A percentile compares a stretch with the other conserved stretches of the same genome.
These are phyloP conservation scores for Fusarium floridanum DNA, from an alignment of 2,329 filamentous ascomycete genomes.

Conservation along the genomic window DNA sequence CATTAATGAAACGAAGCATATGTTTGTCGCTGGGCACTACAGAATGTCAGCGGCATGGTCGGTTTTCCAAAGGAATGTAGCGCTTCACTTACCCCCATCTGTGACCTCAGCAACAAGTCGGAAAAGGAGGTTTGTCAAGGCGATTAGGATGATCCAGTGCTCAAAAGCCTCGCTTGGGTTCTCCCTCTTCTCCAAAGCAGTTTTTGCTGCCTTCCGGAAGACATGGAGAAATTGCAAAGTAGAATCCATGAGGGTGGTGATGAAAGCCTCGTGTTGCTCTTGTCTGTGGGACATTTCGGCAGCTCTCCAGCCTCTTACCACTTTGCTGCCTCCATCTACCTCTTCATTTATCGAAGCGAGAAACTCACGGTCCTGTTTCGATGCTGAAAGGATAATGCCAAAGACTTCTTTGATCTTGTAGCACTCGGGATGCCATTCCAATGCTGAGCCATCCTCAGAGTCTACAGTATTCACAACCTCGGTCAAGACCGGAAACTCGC, in stretches of 20 bases:
- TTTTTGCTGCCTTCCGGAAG: not conserved
- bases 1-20: not conserved
- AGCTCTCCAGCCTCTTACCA: too few relatives aligned
- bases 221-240: not conserved
- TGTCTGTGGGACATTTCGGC: not conserved
- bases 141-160: not conserved
- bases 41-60: not conserved
- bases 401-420: not conserved
- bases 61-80: not conserved
- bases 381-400: not conserved
- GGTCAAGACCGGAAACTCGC: not conserved
- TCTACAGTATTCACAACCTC: not conserved
- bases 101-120: not conserved
- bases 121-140: not conserved
- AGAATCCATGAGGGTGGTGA: not conserved
- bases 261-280: not conserved
- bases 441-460: not conserved
- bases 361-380: not conserved
- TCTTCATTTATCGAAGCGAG: not conserved
- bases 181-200: not conserved
- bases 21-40: not conserved
- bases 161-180: not conserved
- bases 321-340: not conserved
- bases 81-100: not conserved
- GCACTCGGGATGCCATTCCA: conserved; percentile 1